These are phyloP conservation scores for Celoporthe dispersa DNA, from an alignment of 2,329 filamentous ascomycete species.

Conservation along the genomic window DNA sequence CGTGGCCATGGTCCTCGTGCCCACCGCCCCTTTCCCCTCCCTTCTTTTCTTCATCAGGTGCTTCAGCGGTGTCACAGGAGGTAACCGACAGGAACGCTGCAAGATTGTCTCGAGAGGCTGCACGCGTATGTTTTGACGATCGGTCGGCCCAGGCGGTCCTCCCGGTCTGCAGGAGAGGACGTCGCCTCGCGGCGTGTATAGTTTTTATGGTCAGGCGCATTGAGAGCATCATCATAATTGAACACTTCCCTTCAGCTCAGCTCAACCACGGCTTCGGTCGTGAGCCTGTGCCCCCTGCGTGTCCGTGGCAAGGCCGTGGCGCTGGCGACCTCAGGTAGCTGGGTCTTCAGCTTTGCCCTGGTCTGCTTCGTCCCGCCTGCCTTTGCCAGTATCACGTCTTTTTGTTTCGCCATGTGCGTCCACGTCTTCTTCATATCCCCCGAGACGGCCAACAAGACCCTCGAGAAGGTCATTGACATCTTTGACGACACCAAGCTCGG, in stretches of 20 bases:
- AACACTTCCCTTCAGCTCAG: background rate
- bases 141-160: background rate
- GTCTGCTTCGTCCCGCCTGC: slow-evolving; percentile 45
- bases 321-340: slow-evolving; percentile 42
- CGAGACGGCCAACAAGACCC: slow-evolving; percentile 42
- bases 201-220: background rate
- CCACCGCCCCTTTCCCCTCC: background rate
- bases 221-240: background rate
- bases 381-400: slow-evolving; percentile 44
- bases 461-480: slow-evolving; percentile 41
- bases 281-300: slow-evolving; percentile 47
- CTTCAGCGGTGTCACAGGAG: background rate
- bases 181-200: slow-evolving; percentile 7
- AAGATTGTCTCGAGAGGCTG: background rate
- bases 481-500: slow-evolving; percentile 42
- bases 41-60: background rate
- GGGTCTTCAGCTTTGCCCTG: slow-evolving; percentile 47
- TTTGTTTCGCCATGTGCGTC: slow-evolving; percentile 40
- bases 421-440: slow-evolving; percentile 42
- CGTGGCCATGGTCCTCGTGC: background rate
- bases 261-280: background rate
- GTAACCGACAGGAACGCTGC: background rate
- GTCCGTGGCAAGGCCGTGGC: slow-evolving; percentile 44
- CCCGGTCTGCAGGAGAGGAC: background rate
- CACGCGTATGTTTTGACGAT: background rate